Base-by-base conservation (phyloP, 768 basidiomycete genomes). In the Suillus paluster region DNA sequence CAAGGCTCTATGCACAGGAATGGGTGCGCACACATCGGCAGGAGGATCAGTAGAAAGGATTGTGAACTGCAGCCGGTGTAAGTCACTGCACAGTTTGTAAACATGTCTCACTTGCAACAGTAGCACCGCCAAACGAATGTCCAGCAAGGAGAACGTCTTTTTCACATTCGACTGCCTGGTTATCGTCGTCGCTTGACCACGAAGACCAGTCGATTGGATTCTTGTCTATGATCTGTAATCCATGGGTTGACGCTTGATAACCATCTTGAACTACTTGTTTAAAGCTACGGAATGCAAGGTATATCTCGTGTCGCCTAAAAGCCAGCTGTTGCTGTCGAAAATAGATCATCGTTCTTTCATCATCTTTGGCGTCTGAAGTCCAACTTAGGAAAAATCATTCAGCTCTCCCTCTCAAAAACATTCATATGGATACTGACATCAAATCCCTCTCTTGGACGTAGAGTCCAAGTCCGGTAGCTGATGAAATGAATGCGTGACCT, bases 251-350 rank as follows among this genome's bases (percentile, higher is more conserved):
- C 38, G 62, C 46, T 58, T 33, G 64, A 57, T 59, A 77, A 60
- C 78, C 59, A 71, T 72, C 42, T 70, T 68, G 59, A 42, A 89
- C 74, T n/a, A 94, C 73, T n/a, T 77, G 71, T 45, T 71, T 73
- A 66, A 95, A 88, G 1, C 85, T 78, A n/a, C 74, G 70, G 64
- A 88, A 88, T 10, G 84, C 80, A 34, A 81, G 80, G 73, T 90
- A 85, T 23, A 94, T 78, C 74, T 96, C 94, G 59, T 81, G 77
- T 59, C 81, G 81, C 11, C 95, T 84, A 56, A 93, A 84, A 12
- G 78, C 79, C 8, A 95, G 83, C 65, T 97, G 94, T 56, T 91
- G 82, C 0, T 77, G 76, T 60, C 94, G 83, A 59, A 94, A 82
- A 4, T 83, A 78, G 21, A 83, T 70, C 19, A 81, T 74, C 11